Base-by-base conservation (phyloP, 768 basidiomycete species). In the Paxillus ammoniavirescens region DNA sequence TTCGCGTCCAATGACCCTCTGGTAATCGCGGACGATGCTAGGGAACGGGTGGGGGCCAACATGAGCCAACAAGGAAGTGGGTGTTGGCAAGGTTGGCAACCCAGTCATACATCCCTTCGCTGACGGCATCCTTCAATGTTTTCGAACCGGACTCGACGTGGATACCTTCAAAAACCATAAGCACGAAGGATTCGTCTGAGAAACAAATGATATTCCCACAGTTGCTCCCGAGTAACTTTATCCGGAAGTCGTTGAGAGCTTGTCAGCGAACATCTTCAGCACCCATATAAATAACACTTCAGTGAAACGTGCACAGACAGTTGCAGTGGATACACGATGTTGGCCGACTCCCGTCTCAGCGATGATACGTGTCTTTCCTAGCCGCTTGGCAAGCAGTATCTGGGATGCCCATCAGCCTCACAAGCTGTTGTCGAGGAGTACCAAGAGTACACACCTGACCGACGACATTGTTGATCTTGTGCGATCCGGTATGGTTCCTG, bases 301-400 rank as follows among this genome's bases (percentile, higher is more conserved):
- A 98, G 68, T 5, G 62, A 98, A 99, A 62, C 91, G 89, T 18
- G 97, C 97, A 61, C 97, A 98, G 23, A 93, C 97, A 5, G 96
- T 99, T 2, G 97, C 97, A 44, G 97, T 98, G n/a, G 97, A 97
- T 28, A 99, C 97, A 69, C 97, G 96, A 69, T 99, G 97, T 69
- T 98, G 97, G 14, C 97, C 97, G 1, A 97, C 97, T 57, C 97
- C 97, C 1, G 97, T 98, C 77, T 99, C 97, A 31, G 97, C 97
- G 60, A 98, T 98, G 65, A 99, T 98, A 49, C 95, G 84, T 36
- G 79, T 97, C 76, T 99, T 99, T 17, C 96, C 97, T 53, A 98
- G 75, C 42, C 97, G 84, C 42, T 82, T 82, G 15, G 97, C 97
- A 28, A 99, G 83, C 13, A 99, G 77, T 56, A 98, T 95, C 89